Evolutionary conservation across 139 green algal species (phyloP), one percentile per base, ranked within the genome.

Genomic region (Chlamydomonas sp.): DNA sequence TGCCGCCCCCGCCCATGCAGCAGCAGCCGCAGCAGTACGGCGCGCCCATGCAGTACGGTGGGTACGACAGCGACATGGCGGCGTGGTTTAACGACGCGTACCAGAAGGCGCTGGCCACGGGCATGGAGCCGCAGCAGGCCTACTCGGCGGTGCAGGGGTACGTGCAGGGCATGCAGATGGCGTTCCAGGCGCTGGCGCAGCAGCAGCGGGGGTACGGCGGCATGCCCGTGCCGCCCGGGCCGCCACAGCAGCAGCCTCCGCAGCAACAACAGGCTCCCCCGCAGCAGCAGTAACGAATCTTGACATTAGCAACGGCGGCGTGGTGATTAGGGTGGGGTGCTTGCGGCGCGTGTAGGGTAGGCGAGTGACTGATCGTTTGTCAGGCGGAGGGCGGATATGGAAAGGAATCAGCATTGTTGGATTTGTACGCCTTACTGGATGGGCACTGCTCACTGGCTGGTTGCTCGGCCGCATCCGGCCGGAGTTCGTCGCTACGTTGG

Each of bases 101-200:
- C 75, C 76, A 88, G 75, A 82, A 83, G 49, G 84, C 84, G 2
- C 74, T 88, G n/a, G 75, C 84, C 10, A 88, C 64, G 18, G 84
- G 84, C 58, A 88, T 88, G 84, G 84, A 88, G 16, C 75, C 84
- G 6, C 84, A 88, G 74, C 84, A 88, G 64, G 84, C 84, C 49
- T 88, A 88, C 66, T 69, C 57, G 20, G 64, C 84, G 17, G 84
- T 88, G 58, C 84, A 88, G 84, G 84, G 82, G 12, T 86, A 86
- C 20, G 71, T 86, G 62, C 83, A 80, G 83, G 83, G 83, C 63
- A 81, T 87, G 83, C 73, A 87, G 14, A 87, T 87, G 83, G 83
- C 83, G 16, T 72, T 80, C 61, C 63, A 84, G 63, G 74, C 79
- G 63, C 79, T 84, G 79, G 63, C 63, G 63, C 72, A 79, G 62